Evolutionary conservation across 805 yeast genomes (phyloP).

Genomic region (Maudiozyma turicensis): DNA sequence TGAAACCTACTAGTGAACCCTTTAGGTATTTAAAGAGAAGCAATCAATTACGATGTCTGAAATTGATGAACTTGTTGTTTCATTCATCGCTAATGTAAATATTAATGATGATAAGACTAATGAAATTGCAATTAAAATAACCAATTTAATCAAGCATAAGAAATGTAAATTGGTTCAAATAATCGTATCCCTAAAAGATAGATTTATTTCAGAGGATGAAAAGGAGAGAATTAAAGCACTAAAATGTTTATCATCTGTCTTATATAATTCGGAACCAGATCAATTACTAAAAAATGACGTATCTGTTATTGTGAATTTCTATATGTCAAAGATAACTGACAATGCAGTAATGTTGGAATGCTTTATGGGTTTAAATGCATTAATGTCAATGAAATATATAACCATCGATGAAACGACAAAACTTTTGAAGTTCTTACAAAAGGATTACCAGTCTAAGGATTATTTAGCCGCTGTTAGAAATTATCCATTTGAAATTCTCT

Average conservation of each 20-base stretch:
- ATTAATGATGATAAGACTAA: conserved; percentile 26
- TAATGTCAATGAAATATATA: conserved; percentile 46
- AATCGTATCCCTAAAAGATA: conserved; percentile 50
- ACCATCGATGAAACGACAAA: conserved; percentile 26
- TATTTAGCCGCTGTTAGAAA: conserved; percentile 55
- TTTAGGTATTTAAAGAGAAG: background rate
- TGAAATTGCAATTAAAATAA: conserved; percentile 24
- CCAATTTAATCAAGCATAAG: conserved; percentile 19
- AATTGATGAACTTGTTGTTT: conserved; percentile 10
- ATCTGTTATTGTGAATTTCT: conserved; percentile 40
- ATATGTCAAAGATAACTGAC: conserved; percentile 60
- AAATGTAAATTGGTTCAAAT: conserved; percentile 38
- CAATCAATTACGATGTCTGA: background rate
- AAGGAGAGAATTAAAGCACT: conserved; percentile 41
- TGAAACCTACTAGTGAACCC: background rate
- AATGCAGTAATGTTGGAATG: conserved; percentile 42
- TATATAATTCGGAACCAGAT: conserved; percentile 24
- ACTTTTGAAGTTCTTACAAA: conserved; percentile 31
- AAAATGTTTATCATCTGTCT: conserved; percentile 33
- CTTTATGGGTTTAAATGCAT: conserved; percentile 42
- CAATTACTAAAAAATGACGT: conserved; percentile 33
- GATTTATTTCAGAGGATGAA: conserved; percentile 51
- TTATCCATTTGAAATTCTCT: conserved; percentile 44
- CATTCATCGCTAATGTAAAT: conserved; percentile 34
- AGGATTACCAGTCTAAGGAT: conserved; percentile 44